These are phyloP conservation scores for Phialophora chinensis DNA, from an alignment of 2,329 filamentous ascomycete species.

Conservation along the genomic window DNA sequence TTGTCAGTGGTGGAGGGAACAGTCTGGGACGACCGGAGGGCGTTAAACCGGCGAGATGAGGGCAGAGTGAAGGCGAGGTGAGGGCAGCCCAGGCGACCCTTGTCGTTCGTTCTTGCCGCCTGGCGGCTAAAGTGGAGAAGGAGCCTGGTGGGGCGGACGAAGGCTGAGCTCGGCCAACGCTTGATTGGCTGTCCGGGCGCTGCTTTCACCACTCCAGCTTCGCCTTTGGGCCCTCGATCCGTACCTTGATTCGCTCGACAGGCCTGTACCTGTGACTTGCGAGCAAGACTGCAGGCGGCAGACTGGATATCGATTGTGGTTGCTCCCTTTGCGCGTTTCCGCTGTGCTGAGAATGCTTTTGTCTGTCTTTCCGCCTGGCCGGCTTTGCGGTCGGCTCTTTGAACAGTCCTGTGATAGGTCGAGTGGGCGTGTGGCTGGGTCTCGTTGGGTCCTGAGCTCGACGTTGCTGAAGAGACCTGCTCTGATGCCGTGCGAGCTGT, in stretches of 20 bases:
- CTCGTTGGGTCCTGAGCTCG: background rate
- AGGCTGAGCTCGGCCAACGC: background rate
- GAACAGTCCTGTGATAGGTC: slow-evolving; percentile 22
- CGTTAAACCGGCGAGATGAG: slow-evolving; percentile 32
- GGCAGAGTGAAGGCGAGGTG: background rate
- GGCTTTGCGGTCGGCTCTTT: slow-evolving; percentile 24
- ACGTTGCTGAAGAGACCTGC: slow-evolving; percentile 3
- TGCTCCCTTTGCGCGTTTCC: background rate
- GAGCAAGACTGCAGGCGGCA: slow-evolving; percentile 26
- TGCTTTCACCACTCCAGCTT: slow-evolving; percentile 22
- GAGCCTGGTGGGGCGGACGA: slow-evolving; percentile 14
- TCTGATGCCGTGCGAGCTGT: slow-evolving; percentile 8
- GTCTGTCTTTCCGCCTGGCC: slow-evolving; percentile 21
- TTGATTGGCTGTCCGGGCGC: slow-evolving; percentile 9
- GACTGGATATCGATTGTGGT: slow-evolving; percentile 19
- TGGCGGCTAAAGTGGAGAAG: slow-evolving; percentile 30
- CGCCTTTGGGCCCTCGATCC: slow-evolving; percentile 3
- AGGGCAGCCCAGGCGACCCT: background rate
- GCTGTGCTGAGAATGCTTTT: slow-evolving; percentile 6
- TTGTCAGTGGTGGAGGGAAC: slow-evolving; percentile 19
- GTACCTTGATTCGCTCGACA: slow-evolving; percentile 26
- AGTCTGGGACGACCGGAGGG: slow-evolving; percentile 16
- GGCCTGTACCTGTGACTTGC: slow-evolving; percentile 31
- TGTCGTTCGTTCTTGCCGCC: slow-evolving; percentile 31
- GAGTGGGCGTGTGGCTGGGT: slow-evolving; percentile 3